Evolutionary conservation across 305 asterid species (phyloP).

Genomic region (Fraxinus sp.): DNA sequence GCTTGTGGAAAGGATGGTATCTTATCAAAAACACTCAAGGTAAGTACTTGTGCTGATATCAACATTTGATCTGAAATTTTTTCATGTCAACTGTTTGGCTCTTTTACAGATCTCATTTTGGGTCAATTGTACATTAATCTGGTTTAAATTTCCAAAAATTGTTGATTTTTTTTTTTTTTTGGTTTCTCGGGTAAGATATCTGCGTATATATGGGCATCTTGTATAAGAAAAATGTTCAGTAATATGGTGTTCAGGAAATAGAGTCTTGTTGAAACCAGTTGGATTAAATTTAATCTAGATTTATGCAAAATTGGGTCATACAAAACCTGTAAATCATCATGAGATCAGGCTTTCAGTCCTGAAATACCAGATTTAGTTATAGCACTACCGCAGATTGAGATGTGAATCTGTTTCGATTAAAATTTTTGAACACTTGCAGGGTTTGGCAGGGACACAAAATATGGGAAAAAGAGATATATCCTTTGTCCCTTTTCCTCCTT

Average conservation of each 20-base stretch:
- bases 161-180: not conserved
- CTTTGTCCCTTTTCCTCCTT: not conserved
- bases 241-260: not conserved
- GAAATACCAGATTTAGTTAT: not conserved
- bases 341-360: not conserved
- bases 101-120: not conserved
- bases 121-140: not conserved
- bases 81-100: conserved; percentile 6
- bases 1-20: conserved; percentile 85
- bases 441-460: not conserved
- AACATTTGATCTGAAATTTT: not conserved
- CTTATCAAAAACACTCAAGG: conserved; percentile 72
- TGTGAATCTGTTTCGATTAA: not conserved
- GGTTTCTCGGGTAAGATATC: not conserved
- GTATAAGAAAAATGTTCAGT: not conserved
- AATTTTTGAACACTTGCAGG: not conserved
- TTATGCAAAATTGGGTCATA: not conserved
- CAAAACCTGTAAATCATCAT: not conserved
- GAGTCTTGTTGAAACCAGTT: not conserved
- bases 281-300: not conserved
- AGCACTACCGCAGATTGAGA: not conserved
- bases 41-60: conserved; percentile 23
- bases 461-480: not conserved
- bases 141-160: not conserved
- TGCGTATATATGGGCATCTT: not conserved